Conservation (phyloP, 192 early-diverging fungal genomes). For the Backusella circina region DNA sequence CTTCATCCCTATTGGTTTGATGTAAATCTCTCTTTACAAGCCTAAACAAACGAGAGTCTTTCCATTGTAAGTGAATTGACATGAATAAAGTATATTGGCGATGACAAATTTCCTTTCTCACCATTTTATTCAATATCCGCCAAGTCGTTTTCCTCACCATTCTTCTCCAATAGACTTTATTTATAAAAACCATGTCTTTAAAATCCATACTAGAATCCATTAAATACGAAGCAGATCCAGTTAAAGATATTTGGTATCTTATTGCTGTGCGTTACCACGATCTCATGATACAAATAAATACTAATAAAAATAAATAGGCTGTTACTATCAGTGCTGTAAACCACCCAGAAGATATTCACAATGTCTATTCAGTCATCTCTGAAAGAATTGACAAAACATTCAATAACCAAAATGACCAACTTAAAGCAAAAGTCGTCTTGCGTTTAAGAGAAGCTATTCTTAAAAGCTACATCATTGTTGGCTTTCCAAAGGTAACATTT, state of each 20-base stretch:
- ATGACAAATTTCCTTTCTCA: not conserved
- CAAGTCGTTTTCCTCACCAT: no score
- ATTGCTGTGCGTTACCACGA: not conserved
- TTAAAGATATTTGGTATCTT: conserved; percentile 1
- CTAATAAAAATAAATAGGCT: conserved; percentile 3
- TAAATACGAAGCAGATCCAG: not conserved
- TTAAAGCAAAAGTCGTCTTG: not conserved
- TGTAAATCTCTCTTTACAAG: not conserved
- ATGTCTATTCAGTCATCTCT: conserved; percentile 1
- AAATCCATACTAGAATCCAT: not conserved
- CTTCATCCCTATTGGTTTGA: not conserved
- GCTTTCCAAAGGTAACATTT: conserved; percentile 26
- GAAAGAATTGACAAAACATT: not conserved
- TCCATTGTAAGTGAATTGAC: not conserved
- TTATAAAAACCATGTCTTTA: not conserved
- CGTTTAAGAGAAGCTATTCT: conserved; percentile 18
- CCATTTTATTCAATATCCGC: not conserved
- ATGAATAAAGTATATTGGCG: not conserved
- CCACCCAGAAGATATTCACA: conserved; percentile 13
- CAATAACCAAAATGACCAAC: not conserved
- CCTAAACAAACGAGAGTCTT: not conserved
- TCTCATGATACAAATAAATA: not conserved
- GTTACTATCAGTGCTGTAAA: conserved; percentile 18
- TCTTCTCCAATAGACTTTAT: no score
- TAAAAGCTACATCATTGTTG: conserved; percentile 11